Base-by-base conservation (phyloP, 116 monocot species). In the Thalassia testudinum region DNA sequence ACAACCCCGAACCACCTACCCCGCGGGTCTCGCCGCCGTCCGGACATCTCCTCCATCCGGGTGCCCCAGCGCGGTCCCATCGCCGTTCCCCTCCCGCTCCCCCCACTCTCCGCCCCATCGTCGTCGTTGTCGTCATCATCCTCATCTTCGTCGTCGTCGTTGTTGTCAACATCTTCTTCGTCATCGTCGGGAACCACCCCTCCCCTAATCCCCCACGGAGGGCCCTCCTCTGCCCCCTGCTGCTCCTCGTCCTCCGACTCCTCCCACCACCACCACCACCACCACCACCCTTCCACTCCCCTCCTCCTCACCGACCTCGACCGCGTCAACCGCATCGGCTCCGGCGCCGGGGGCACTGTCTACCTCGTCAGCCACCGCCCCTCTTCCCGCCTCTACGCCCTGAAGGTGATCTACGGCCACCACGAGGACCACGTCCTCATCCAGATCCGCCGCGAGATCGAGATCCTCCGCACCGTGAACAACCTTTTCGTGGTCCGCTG, bases 401-500 rank as follows among this genome's bases (percentile, higher is more conserved):
- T 74, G 37, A 74, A 73, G 62, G 67, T 67, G 40, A 57, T 73
- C 57, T 73, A 67, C 57, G 73, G 73, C 30, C 51, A 53, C 53
- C 67, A 67, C 52, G 73, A 73, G 24, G 73, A 67, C 47, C 17
- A 22, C 14, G 52, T 73, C 6, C 53, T 59, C 40, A 58, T 59
- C 64, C 72, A 72, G 65, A 72, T 72, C 65, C 57, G 53, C 40
- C 64, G 72, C 4, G 72, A 72, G 65, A 72, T 72, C 25, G 65
- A 72, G 60, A 72, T 72, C 65, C 65, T 72, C 25, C 64, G 59
- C 49, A 60, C 59, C 47, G 65, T 21, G 27, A 60, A 72, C 53
- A 72, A 47, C 65, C 65, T 60, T 54, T 60, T 60, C 60, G 54
- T 72, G 14, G 65, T 72, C 16, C 64, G 65, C 16, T 72, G 72